Conservation (phyloP, 2,329 filamentous ascomycete genomes). For the Xylariaceae sp. region DNA sequence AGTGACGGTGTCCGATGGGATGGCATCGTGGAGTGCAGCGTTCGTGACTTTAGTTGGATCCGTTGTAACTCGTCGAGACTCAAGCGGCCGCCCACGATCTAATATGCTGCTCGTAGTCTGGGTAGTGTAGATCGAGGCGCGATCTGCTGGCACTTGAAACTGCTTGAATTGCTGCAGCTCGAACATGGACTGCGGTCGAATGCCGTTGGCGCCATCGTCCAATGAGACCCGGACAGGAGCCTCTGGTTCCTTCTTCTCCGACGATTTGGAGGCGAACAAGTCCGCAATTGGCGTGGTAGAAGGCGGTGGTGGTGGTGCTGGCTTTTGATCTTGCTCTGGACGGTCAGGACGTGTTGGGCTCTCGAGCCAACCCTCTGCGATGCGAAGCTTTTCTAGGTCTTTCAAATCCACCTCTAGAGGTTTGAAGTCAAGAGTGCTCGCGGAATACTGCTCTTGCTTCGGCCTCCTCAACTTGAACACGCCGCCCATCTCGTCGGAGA, state of each 20-base stretch:
- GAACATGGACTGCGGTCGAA: slow-evolving; percentile 8
- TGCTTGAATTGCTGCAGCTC: slow-evolving; percentile 1
- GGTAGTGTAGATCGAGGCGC: neutral
- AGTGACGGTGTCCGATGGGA: neutral
- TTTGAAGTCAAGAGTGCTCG: slow-evolving; percentile 7
- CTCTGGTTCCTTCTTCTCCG: neutral
- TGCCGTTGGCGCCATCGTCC: neutral
- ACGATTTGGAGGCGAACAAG: slow-evolving; percentile 5
- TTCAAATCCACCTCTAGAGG: slow-evolving; percentile 12
- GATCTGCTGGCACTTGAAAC: slow-evolving; percentile 1
- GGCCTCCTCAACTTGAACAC: slow-evolving; percentile 4
- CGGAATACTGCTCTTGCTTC: slow-evolving; percentile 4
- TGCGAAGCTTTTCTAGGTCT: slow-evolving; percentile 3
- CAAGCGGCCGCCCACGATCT: slow-evolving; percentile 11
- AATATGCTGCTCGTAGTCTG: slow-evolving; percentile 7
- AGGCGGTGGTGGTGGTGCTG: neutral
- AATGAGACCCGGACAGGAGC: neutral
- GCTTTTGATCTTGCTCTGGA: slow-evolving; percentile 1
- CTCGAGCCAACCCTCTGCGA: slow-evolving; percentile 10
- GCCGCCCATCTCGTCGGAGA: neutral
- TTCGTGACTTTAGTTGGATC: slow-evolving; percentile 1
- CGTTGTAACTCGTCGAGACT: slow-evolving; percentile 6
- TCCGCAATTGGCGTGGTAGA: slow-evolving; percentile 9
- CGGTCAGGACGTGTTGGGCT: slow-evolving; percentile 1
- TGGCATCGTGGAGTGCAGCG: neutral